Evolutionary conservation across 768 basidiomycete species (phyloP).

Genomic region (Tulasnella sp.): DNA sequence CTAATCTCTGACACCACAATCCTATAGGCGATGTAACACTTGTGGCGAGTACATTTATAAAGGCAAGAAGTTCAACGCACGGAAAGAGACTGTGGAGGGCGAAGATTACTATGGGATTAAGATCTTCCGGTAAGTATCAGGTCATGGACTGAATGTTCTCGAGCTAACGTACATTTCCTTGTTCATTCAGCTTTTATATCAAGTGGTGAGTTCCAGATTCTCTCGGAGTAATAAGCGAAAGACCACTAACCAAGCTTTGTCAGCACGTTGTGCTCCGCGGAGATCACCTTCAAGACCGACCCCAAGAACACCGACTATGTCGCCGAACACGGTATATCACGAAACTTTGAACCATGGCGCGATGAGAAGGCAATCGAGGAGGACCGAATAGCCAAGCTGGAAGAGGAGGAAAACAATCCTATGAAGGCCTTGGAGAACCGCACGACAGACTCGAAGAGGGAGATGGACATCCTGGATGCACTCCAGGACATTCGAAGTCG

Average conservation of each 20-base stretch:
- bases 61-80: slow-evolving; percentile 99
- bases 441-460: slow-evolving; percentile 86
- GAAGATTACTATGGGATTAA: slow-evolving; percentile 99
- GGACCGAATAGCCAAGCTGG: slow-evolving; percentile 77
- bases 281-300: slow-evolving; percentile 99
- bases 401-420: slow-evolving; percentile 92
- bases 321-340: slow-evolving; percentile 93
- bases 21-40: slow-evolving; percentile 76
- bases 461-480: slow-evolving; percentile 97
- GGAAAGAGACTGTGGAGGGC: slow-evolving; percentile 95
- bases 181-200: slow-evolving; percentile 59
- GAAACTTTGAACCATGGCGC: slow-evolving; percentile 97
- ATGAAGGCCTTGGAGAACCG: slow-evolving; percentile 96
- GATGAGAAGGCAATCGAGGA: slow-evolving; percentile 73
- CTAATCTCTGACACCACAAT: neutral
- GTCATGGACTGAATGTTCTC: neutral
- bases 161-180: slow-evolving; percentile 13
- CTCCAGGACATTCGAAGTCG: slow-evolving; percentile 85
- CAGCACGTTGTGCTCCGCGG: slow-evolving; percentile 92
- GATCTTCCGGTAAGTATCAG: slow-evolving; percentile 56
- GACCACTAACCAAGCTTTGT: slow-evolving; percentile 28
- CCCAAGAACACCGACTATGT: slow-evolving; percentile 94
- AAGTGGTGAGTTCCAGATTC: slow-evolving; percentile 59
- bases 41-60: slow-evolving; percentile 99
- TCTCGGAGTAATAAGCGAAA: neutral